Conservation (phyloP, 257 asterid genomes). For the Ocimum tenuiflorum region DNA sequence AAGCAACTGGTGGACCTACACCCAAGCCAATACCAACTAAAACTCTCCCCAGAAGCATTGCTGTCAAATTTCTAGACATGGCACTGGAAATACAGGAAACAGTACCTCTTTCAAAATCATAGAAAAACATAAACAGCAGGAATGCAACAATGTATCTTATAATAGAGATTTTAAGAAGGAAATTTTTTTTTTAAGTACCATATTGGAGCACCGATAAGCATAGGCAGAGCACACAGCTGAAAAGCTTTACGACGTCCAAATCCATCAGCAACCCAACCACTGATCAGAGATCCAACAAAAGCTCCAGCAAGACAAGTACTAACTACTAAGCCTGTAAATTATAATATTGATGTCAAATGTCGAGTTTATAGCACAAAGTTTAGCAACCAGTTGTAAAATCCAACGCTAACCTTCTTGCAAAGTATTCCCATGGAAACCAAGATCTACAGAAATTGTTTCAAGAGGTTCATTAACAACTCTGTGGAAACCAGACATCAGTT, state of each 20-base stretch:
- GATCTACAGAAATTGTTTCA: conserved; percentile 78
- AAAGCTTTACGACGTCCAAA: conserved; percentile 83
- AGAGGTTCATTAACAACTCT: conserved; percentile 96
- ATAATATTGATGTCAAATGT: conserved; percentile 8
- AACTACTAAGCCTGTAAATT: conserved; percentile 71
- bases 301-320: conserved; percentile 88
- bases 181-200: conserved; percentile 36
- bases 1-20: conserved; percentile 87
- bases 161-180: neutral
- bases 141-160: neutral
- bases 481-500: conserved; percentile 18
- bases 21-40: conserved; percentile 86
- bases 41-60: conserved; percentile 81
- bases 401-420: conserved; percentile 58
- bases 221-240: conserved; percentile 80
- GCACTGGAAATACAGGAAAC: conserved; percentile 52
- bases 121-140: neutral
- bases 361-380: neutral
- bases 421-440: conserved; percentile 78
- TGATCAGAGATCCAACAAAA: conserved; percentile 63
- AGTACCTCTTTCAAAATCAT: conserved; percentile 19
- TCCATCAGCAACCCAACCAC: conserved; percentile 91
- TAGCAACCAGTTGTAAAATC: neutral
- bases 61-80: conserved; percentile 49
- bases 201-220: conserved; percentile 62